A percentile compares a stretch with the other conserved stretches of the same genome.
phyloP scores from a whole-genome alignment of 1,284 basidiomycete genomes.

The Ceratobasidium sp. region DNA sequence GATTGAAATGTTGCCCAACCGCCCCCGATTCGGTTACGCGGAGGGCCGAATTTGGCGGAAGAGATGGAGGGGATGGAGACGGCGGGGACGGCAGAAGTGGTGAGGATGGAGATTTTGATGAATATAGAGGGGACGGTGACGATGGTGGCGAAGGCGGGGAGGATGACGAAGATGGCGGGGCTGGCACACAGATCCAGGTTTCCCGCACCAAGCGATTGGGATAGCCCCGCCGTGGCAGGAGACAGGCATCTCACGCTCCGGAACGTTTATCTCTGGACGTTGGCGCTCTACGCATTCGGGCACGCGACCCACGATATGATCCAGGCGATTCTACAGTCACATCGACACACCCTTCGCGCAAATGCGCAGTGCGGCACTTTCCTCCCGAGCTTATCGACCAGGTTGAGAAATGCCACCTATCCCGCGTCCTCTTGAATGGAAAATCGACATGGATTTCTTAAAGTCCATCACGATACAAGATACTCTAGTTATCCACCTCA shows the following conservation, averaged over 20 bases:
- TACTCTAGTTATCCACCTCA: conserved; percentile 92
- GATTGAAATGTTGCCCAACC: neutral
- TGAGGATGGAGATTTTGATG: neutral
- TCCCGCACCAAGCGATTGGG: neutral
- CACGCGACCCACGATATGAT: neutral
- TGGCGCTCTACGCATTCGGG: neutral
- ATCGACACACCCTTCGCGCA: neutral
- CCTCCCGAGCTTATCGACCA: neutral
- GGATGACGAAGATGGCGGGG: neutral
- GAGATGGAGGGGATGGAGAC: no score
- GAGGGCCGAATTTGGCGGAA: no score
- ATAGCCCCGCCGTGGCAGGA: no score
- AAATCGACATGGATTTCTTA: conserved; percentile 6
- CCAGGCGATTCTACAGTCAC: neutral
- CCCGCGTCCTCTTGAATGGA: neutral
- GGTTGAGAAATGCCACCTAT: neutral
- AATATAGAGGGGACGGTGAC: neutral
- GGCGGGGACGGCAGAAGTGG: no score
- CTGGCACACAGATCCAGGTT: neutral
- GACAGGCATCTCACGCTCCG: neutral
- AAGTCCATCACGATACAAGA: neutral
- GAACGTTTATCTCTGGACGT: conserved; percentile 8
- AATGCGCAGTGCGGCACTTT: neutral
- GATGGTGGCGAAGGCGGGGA: neutral
- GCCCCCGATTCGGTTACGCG: neutral